Percentiles rank a stretch among this genome's conserved stretches.
Evolutionary conservation across 768 basidiomycete species (phyloP).

Genomic region (Melanogaster broomeanus): DNA sequence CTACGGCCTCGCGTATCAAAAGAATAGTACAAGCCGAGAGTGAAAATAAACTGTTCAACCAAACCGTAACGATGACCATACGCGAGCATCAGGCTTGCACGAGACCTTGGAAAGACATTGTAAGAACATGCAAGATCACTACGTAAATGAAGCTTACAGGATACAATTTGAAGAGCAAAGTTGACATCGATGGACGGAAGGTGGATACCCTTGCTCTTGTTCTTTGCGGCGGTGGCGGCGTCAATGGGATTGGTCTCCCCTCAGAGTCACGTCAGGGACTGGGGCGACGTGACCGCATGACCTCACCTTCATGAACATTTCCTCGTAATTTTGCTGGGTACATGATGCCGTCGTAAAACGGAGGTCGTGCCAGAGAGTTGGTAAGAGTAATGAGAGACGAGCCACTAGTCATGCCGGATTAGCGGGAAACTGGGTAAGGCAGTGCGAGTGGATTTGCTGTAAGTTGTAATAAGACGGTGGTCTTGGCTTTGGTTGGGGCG

Average conservation of each 20-base stretch:
- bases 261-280: neutral
- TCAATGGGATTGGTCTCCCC: conserved; percentile 88
- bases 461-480: no score
- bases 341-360: neutral
- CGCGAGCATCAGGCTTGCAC: conserved; percentile 84
- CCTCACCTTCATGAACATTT: conserved; percentile 93
- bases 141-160: conserved; percentile 46
- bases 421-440: no score
- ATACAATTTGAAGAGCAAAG: conserved; percentile 95
- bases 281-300: neutral
- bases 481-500: no score
- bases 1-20: conserved; percentile 30
- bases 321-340: conserved; percentile 92
- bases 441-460: no score
- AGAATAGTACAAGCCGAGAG: neutral
- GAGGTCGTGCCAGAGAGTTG: no score
- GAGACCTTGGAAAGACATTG: conserved; percentile 56
- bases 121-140: no score
- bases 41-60: conserved; percentile 56
- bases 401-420: no score
- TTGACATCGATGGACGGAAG: conserved; percentile 93
- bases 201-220: conserved; percentile 98
- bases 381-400: no score
- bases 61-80: conserved; percentile 90
- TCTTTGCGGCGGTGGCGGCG: conserved; percentile 71